Evolutionary conservation across 495 filamentous ascomycete genomes (phyloP), one percentile per base, ranked within the genome.

Genomic region (Penicillium bovifimosum): DNA sequence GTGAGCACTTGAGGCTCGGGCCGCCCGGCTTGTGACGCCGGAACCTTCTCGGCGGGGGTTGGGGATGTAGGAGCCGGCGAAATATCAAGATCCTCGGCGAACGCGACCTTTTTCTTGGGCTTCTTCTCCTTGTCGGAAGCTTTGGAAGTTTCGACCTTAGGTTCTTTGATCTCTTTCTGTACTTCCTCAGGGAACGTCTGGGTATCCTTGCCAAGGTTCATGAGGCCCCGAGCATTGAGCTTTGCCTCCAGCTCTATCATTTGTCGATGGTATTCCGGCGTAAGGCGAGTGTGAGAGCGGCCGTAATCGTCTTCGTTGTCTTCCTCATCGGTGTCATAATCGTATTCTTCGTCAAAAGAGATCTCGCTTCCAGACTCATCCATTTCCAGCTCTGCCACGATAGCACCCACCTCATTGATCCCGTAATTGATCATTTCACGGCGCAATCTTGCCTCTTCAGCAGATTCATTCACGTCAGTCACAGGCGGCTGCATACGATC

Each of bases 381-480:
- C 10, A 98, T 63, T 50, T 93, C 80, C 29, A 98, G 75, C 70
- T 96, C 90, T n/a, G 92, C 92, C 6, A 98, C 92, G 2, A 98
- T 86, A 20, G 88, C 80, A 1, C 88, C 88, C 47, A 98, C 83
- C 58, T 96, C 91, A 39, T 82, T 68, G 66, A 93, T 80, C 41
- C 85, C 85, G 60, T 96, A 97, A 53, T 87, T 75, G n/a, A 96
- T 70, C 93, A 98, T 97, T 57, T 96, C 83, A 47, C 85, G 81
- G 9, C 95, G 87, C 2, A 95, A 67, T n/a, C 74, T 73, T 9
- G 87, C 84, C 62, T 95, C 91, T 55, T 95, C 91, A 3, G 76
- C 67, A 0, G 87, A 81, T 59, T 98, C 95, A 47, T 87, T 75
- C 0, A 81, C 51, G 36, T 73, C 61, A 3, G 61, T 59, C 31